Evolutionary conservation across 345 rosid species (phyloP), one percentile per base, ranked within the genome.

Genomic region (Rhizophora mangle): DNA sequence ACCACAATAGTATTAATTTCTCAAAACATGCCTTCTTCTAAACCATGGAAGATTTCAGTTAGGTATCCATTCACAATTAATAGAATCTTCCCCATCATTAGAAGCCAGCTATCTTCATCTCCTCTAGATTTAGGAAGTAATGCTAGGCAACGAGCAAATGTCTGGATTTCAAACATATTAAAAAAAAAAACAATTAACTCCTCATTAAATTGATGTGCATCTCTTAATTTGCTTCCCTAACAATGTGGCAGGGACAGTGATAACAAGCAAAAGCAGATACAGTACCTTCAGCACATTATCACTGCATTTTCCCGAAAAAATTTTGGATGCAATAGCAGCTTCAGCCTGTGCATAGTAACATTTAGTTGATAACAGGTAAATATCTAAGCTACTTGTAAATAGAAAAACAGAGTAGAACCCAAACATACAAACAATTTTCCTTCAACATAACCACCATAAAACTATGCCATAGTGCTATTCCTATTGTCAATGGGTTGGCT

Each of bases 91-190:
- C 83, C 88, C 86, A 92, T 81, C 84, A 86, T 76, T 79, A 85
- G 67, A 65, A 78, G 78, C 99, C 99, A 95, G 80, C 86, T 84
- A 58, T 81, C 83, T 59, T 78, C 92, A 74, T 88, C 92, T 63
- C 96, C 97, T 81, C 77, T 92, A 26, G 85, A 81, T 82, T 84
- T 87, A 20, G 99, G 99, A 70, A 95, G 96, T 73, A 87, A 79
- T 55, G 98, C 91, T 49, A 95, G 84, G 73, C 88, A 92, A 80
- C 74, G 77, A 53, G 87, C 86, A 78, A 88, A 83, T 71, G 87
- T 90, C 99, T 95, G 92, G 68, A 77, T 49, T 26, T 60, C 30
- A 52, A 81, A 61, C 59, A 70, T 34, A 63, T 1, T n/a, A 21
- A 72, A 62, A 62, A n/a, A 47, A 46, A 67, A 74, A 34, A 71